Evolutionary conservation across 306 rosid genomes (phyloP), one percentile per base, ranked within the genome.

Genomic region (Begonia fuchsioides): DNA sequence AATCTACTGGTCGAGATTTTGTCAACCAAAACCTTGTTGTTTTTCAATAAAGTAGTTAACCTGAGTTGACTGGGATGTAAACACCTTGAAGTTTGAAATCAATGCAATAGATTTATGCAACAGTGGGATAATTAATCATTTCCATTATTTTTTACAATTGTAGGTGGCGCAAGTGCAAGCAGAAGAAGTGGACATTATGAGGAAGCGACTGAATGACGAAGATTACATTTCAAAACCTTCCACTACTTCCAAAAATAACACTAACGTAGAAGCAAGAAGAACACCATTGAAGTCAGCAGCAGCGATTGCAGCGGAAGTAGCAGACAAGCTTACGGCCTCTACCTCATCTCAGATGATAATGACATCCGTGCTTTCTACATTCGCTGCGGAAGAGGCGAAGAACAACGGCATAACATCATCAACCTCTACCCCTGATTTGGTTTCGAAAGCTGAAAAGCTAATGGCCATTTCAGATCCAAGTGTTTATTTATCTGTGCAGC

Each of bases 281-380:
- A 26, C 35, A 26, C 35, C 65, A 45, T 68, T 51, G 65, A 87
- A 78, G 69, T 83, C 96, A 16, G 79, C 96, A 53, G 86, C 96
- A 52, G 81, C 79, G 61, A 78, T 87, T 53, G 96, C 96, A 15
- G 96, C 96, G 0, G 74, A 71, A 78, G 93, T 87, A 62, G 94
- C 96, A 1, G 96, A 83, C 72, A 87, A 71, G 88, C 96, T 87
- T 40, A 61, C 94, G 13, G 93, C 96, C 59, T 87, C 96, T 32
- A 78, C 76, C 57, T 87, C 96, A 39, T 87, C 94, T 52, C 96
- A 87, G 45, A 52, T 83, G 72, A 87, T 87, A 54, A 87, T 87
- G 94, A 43, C 76, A 55, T 87, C 93, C 8, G 96, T 87, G 57
- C 93, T 87, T 57, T 78, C 87, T 39, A 71, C 94, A 51, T 83